These are phyloP conservation scores for Clarireedia monteithiana DNA, from an alignment of 2,329 filamentous ascomycete species.

Conservation along the genomic window DNA sequence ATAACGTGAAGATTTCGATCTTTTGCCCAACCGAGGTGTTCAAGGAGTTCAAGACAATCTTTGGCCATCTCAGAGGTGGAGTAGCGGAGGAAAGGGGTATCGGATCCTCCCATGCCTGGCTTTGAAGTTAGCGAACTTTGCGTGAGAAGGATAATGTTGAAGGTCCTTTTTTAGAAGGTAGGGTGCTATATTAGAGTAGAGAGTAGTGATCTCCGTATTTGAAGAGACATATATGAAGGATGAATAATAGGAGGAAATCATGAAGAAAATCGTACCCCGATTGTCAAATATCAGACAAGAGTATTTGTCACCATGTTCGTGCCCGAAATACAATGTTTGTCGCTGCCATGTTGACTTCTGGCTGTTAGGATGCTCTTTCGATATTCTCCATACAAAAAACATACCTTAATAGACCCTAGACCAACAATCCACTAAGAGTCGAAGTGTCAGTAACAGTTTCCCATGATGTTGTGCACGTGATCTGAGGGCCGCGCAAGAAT, in stretches of 20 bases:
- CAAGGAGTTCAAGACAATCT: slow-evolving; percentile 63
- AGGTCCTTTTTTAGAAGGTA: neutral
- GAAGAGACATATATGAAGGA: neutral
- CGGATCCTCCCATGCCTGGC: slow-evolving; percentile 62
- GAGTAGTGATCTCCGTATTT: neutral
- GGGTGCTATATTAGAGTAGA: neutral
- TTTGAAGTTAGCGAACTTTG: neutral
- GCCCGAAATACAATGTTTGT: slow-evolving; percentile 75
- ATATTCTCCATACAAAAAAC: neutral
- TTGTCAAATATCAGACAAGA: slow-evolving; percentile 76
- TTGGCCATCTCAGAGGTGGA: slow-evolving; percentile 78
- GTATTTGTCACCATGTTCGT: slow-evolving; percentile 58
- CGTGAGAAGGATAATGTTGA: neutral
- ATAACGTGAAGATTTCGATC: slow-evolving; percentile 56
- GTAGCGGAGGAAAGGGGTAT: slow-evolving; percentile 71
- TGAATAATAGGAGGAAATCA: neutral
- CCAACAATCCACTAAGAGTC: slow-evolving; percentile 67
- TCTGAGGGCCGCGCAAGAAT: slow-evolving; percentile 2
- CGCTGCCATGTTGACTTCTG: slow-evolving; percentile 63
- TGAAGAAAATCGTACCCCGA: slow-evolving; percentile 39
- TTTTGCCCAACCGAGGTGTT: slow-evolving; percentile 61
- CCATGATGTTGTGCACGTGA: slow-evolving; percentile 4
- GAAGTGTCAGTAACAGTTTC: neutral
- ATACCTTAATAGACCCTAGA: slow-evolving; percentile 52
- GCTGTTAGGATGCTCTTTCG: neutral